Base-by-base conservation (phyloP, 176 grass and related monocot genomes). In the Metroxylon sagu region DNA sequence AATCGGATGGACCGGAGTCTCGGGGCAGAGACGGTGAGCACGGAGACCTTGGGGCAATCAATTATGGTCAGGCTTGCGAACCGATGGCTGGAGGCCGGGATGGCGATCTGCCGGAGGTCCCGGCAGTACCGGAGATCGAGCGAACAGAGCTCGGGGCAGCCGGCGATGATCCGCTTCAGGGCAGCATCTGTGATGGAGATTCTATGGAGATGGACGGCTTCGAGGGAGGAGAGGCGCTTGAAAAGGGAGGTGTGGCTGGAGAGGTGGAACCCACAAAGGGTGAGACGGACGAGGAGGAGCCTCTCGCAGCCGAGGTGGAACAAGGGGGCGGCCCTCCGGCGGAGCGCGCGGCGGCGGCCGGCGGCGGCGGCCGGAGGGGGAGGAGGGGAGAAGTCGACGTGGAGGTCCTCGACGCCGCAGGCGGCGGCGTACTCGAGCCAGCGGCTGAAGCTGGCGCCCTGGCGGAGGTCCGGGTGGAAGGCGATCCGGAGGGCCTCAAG, bases 1-100 rank as follows among this genome's bases (percentile, higher is more conserved):
- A 89, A 95, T 2, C 82, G 79, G 67, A 95, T 81, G 0, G 83
- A 86, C 5, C 83, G 74, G 10, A 95, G 83, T 21, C 68, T 56
- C 1, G 71, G 71, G 19, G 70, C 83, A 5, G 56, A 39, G 16
- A 87, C 30, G 0, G 75, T 58, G 19, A 95, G 63, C 56, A 82
- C 86, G 29, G 71, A 71, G 49, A 77, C 72, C 56, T 78, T 82
- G 60, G 78, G 77, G 71, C 91, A 96, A 55, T 90, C 86, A 4
- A 90, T 74, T 76, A 96, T 54, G 26, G 91, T 82, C 56, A 95
- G 78, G 18, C 72, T 90, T 60, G 65, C 77, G 55, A 96, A 76
- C 19, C 77, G 81, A 64, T 54, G 56, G 3, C 83, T 74, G 1
- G 21, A 23, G 21, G 59, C 28, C 4, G 69, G 75, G 57, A 90